Conservation (phyloP, 768 basidiomycete species). For the Pleurotus tuber-regium region DNA sequence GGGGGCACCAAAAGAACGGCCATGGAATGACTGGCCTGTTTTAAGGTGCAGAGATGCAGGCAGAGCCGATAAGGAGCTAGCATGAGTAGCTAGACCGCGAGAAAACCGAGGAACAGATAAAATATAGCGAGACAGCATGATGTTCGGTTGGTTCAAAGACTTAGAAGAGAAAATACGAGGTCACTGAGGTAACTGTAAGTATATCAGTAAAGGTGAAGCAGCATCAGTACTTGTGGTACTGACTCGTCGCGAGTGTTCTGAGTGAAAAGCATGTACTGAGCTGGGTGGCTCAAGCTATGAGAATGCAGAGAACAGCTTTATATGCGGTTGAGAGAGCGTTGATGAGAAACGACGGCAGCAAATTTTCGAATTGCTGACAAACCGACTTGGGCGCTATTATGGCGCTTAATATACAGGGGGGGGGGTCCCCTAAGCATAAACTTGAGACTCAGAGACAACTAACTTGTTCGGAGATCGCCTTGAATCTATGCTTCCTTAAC, state of each 20-base stretch:
- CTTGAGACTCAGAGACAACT: too few relatives aligned
- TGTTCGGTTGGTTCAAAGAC: conserved; percentile 28
- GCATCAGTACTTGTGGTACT: too few relatives aligned
- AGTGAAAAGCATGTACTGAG: conserved; percentile 74
- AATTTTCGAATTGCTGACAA: too few relatives aligned
- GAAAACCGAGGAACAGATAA: conserved; percentile 42
- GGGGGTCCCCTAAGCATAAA: too few relatives aligned
- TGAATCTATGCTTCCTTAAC: too few relatives aligned
- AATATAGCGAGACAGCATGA: conserved; percentile 59
- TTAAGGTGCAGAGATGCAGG: conserved; percentile 92
- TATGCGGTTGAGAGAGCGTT: not conserved
- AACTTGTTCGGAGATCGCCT: too few relatives aligned
- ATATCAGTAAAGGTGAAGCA: conserved; percentile 6
- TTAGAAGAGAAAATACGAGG: conserved; percentile 79
- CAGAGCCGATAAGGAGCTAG: conserved; percentile 39
- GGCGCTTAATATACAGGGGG: too few relatives aligned
- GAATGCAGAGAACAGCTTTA: conserved; percentile 5
- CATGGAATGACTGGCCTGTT: conserved; percentile 89
- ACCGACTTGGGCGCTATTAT: too few relatives aligned
- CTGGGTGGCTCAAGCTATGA: conserved; percentile 13
- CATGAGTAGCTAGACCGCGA: conserved; percentile 69
- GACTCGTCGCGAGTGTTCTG: conserved; percentile 90
- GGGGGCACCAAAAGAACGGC: conserved; percentile 86
- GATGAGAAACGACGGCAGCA: too few relatives aligned
- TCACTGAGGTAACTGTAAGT: conserved; percentile 81